Conservation (phyloP, 768 basidiomycete species). For the Pulveroboletus sp. region DNA sequence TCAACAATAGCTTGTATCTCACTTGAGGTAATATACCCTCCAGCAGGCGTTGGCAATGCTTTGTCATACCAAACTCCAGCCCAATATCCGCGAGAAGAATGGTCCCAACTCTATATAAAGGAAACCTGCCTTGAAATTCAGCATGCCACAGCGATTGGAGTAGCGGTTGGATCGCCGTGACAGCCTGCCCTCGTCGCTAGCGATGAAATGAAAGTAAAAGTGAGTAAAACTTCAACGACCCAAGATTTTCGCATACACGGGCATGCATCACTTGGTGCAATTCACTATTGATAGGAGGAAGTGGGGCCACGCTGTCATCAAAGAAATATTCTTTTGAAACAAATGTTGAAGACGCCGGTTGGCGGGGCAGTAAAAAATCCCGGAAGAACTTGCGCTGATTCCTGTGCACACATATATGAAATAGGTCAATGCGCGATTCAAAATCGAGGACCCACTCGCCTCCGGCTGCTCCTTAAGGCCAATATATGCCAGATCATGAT, state of each 20-base stretch:
- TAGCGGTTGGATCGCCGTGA: conserved; percentile 58
- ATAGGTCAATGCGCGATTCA: background rate
- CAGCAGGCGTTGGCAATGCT: conserved; percentile 56
- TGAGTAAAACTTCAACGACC: conserved; percentile 8
- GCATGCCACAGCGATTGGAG: conserved; percentile 74
- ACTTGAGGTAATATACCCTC: conserved; percentile 85
- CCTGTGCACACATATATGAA: conserved; percentile 28
- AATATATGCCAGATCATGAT: conserved; percentile 75
- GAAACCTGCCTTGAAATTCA: conserved; percentile 68
- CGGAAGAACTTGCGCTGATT: conserved; percentile 61
- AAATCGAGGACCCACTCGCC: conserved; percentile 39
- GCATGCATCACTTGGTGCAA: conserved; percentile 40
- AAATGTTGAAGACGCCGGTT: conserved; percentile 49
- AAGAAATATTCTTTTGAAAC: conserved; percentile 56
- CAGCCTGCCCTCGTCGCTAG: conserved; percentile 62
- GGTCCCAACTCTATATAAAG: conserved; percentile 62
- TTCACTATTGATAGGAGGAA: conserved; percentile 38
- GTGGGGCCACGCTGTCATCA: conserved; percentile 30
- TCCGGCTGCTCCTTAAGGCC: conserved; percentile 59
- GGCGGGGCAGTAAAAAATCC: conserved; percentile 59
- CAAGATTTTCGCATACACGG: conserved; percentile 31
- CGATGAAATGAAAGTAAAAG: conserved; percentile 4
- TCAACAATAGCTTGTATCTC: conserved; percentile 10
- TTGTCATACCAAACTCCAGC: conserved; percentile 72
- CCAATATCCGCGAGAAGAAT: conserved; percentile 74